phyloP scores from a whole-genome alignment of 352 stramenopile genomes.

The Phytopythium chamaehyphon region DNA sequence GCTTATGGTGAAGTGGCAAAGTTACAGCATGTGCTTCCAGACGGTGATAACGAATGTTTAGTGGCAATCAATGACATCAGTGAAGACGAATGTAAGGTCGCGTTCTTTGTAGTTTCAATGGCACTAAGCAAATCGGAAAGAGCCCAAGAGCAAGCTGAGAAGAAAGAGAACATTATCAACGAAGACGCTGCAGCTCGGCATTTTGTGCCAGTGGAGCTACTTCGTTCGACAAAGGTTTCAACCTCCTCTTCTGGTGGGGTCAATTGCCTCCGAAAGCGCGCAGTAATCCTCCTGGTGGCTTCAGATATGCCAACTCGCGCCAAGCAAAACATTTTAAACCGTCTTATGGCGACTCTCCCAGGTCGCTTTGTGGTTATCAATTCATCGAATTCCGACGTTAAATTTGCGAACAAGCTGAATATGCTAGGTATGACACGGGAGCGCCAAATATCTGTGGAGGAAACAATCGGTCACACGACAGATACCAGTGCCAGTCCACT shows the following conservation, averaged over 20 bases:
- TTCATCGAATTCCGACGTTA: no score
- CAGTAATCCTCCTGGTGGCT: constrained; percentile 62
- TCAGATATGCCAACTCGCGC: constrained; percentile 57
- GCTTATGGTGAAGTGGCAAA: constrained; percentile 35
- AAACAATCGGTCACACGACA: no score
- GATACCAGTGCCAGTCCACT: not conserved
- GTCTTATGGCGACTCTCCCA: constrained; percentile 43
- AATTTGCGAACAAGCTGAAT: no score
- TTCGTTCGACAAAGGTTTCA: constrained; percentile 13
- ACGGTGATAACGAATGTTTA: constrained; percentile 3
- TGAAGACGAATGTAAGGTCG: constrained; percentile 1
- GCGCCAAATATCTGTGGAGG: no score
- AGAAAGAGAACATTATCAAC: constrained; percentile 20
- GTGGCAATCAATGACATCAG: not conserved
- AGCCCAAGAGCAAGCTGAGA: constrained; percentile 28
- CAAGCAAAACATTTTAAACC: constrained; percentile 28
- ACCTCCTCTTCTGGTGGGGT: not conserved
- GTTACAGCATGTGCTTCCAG: constrained; percentile 40
- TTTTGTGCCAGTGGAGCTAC: constrained; percentile 54
- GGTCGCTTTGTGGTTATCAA: constrained; percentile 74
- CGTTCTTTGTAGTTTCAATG: constrained; percentile 31
- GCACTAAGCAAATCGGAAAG: constrained; percentile 33
- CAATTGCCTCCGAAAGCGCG: constrained; percentile 36
- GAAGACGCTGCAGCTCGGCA: constrained; percentile 38
- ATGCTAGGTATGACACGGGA: no score